Evolutionary conservation across 495 filamentous ascomycete species (phyloP).

Genomic region (Poronia punctata): DNA sequence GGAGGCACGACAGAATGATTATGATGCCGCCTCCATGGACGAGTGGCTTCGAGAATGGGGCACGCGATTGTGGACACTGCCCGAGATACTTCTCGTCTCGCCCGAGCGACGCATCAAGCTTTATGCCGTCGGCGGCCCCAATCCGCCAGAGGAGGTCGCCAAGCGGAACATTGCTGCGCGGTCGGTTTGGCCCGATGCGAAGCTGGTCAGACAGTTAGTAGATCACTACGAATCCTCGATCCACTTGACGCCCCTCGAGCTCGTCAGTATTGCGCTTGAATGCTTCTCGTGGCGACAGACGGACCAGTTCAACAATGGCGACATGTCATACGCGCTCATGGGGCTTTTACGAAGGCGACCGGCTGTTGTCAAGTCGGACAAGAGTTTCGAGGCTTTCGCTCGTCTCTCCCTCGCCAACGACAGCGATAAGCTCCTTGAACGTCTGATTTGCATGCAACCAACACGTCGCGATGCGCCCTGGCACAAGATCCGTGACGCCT

Average conservation of each 20-base stretch:
- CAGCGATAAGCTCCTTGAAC: conserved; percentile 16
- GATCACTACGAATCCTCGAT: conserved; percentile 17
- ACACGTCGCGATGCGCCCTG: conserved; percentile 7
- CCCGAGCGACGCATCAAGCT: conserved; percentile 8
- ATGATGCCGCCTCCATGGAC: neutral
- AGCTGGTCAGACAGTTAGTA: conserved; percentile 9
- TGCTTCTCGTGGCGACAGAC: conserved; percentile 10
- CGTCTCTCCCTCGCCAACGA: conserved; percentile 25
- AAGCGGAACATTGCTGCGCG: conserved; percentile 11
- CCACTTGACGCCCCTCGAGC: conserved; percentile 17
- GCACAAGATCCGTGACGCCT: conserved; percentile 6
- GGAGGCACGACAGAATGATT: neutral
- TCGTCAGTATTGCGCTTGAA: conserved; percentile 9
- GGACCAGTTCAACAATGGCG: conserved; percentile 14
- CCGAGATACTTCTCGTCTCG: conserved; percentile 36
- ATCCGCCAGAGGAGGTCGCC: neutral
- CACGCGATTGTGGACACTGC: conserved; percentile 41
- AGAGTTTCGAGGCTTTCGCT: conserved; percentile 40
- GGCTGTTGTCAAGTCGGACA: conserved; percentile 27
- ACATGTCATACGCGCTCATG: conserved; percentile 42
- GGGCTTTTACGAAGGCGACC: conserved; percentile 32
- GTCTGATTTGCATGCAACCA: conserved; percentile 14
- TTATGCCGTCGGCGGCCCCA: neutral
- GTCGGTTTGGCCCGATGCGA: conserved; percentile 4
- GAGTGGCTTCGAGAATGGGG: conserved; percentile 28